phyloP scores from a whole-genome alignment of 306 rosid species.

The Cercis canadensis region DNA sequence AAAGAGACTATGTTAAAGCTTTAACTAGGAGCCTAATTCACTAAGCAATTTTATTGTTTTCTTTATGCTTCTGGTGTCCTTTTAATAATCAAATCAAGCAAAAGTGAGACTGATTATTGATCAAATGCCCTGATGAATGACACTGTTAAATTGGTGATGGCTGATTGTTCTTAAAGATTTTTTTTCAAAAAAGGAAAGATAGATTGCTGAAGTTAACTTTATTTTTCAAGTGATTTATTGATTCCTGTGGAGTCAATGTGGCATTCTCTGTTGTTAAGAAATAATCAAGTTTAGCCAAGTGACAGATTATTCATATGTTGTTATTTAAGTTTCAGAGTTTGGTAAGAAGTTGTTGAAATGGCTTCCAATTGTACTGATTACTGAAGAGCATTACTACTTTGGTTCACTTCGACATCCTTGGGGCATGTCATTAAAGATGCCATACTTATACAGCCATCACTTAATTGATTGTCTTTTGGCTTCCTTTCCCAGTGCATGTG shows the following conservation, averaged over 20 bases:
- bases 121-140: constrained; percentile 23
- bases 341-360: constrained; percentile 21
- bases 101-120: constrained; percentile 28
- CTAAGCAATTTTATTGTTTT: constrained; percentile 1
- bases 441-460: too few species aligned
- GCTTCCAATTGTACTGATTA: constrained; percentile 1
- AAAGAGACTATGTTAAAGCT: neutral
- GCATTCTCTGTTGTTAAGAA: constrained; percentile 9
- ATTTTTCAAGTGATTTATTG: constrained; percentile 1
- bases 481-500: too few species aligned
- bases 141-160: constrained; percentile 5
- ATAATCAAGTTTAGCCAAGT: neutral
- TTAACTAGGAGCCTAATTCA: neutral
- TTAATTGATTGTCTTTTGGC: too few species aligned
- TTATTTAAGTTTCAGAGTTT: constrained; percentile 13
- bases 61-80: constrained; percentile 22
- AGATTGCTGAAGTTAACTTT: constrained; percentile 31
- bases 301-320: constrained; percentile 14
- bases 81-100: constrained; percentile 27
- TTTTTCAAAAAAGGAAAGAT: constrained; percentile 13
- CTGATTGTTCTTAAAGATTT: constrained; percentile 26
- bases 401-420: constrained; percentile 11
- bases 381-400: neutral
- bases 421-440: constrained; percentile 22
- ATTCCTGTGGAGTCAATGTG: neutral